These are phyloP conservation scores for Ganoderma multipileum DNA, from an alignment of 1,284 basidiomycete genomes.

Conservation along the genomic window DNA sequence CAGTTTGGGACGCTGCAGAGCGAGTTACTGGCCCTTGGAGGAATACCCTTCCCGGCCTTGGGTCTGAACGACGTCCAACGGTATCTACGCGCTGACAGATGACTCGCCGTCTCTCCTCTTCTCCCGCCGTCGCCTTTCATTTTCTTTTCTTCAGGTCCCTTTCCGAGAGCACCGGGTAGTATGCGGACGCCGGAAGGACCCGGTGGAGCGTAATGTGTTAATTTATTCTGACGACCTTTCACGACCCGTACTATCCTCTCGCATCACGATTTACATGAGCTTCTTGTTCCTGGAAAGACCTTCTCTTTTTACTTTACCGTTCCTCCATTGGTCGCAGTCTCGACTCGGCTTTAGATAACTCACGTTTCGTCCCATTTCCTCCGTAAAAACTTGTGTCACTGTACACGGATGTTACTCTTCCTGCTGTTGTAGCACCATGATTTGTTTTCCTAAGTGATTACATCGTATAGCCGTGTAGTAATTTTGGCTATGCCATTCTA, in stretches of 20 bases:
- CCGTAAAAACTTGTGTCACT: background rate
- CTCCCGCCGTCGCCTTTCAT: background rate
- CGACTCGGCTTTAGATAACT: background rate
- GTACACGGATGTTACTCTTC: background rate
- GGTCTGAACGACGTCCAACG: constrained; percentile 40
- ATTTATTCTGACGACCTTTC: constrained; percentile 24
- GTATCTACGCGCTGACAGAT: constrained; percentile 15
- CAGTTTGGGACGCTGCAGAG: constrained; percentile 48
- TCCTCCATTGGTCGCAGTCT: background rate
- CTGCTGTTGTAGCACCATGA: constrained; percentile 11
- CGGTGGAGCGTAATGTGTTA: constrained; percentile 10
- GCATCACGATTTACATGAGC: background rate
- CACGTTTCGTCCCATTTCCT: background rate
- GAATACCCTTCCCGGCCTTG: constrained; percentile 51
- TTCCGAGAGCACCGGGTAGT: background rate
- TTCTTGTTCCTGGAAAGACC: background rate
- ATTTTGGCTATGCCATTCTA: background rate
- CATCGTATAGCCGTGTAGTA: background rate
- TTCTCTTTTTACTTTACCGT: background rate
- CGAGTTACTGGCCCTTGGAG: constrained; percentile 47
- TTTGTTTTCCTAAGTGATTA: background rate
- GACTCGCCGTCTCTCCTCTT: background rate
- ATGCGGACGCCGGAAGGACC: background rate
- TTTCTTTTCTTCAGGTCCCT: background rate
- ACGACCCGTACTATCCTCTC: constrained; percentile 11